Evolutionary conservation across 805 yeast species (phyloP).

Genomic region (Grigorovia yakushimaensis): DNA sequence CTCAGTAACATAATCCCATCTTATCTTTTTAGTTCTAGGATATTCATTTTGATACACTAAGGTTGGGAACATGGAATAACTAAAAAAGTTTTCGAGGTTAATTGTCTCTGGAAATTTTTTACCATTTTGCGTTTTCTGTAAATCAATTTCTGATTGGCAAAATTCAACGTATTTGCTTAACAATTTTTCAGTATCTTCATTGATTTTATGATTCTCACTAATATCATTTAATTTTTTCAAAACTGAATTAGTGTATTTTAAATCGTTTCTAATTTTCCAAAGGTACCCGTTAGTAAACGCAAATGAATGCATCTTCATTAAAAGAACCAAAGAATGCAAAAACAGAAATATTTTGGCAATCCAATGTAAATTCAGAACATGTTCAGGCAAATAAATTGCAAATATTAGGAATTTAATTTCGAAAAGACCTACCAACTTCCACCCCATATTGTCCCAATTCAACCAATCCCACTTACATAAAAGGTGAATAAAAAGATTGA

Average conservation of each 20-base stretch:
- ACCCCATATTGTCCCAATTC: conserved; percentile 58
- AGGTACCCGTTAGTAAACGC: conserved; percentile 85
- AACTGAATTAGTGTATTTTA: conserved; percentile 35
- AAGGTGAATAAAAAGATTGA: conserved; percentile 50
- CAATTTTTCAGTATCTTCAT: conserved; percentile 46
- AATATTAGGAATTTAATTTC: conserved; percentile 46
- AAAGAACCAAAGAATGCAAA: conserved; percentile 71
- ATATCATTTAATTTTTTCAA: conserved; percentile 32
- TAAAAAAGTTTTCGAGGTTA: conserved; percentile 53
- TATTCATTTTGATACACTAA: conserved; percentile 73
- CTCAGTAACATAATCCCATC: conserved; percentile 58
- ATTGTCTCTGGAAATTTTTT: conserved; percentile 63
- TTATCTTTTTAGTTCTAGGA: conserved; percentile 62
- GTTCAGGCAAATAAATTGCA: conserved; percentile 50
- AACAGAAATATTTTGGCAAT: conserved; percentile 77
- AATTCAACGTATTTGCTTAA: conserved; percentile 48
- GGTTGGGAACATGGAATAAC: conserved; percentile 83
- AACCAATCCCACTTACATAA: conserved; percentile 37
- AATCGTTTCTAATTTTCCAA: conserved; percentile 41
- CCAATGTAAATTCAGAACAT: conserved; percentile 58
- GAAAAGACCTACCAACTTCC: conserved; percentile 46
- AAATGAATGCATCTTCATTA: conserved; percentile 94
- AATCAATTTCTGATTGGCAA: conserved; percentile 59
- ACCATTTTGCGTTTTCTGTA: conserved; percentile 30
- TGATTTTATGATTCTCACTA: conserved; percentile 24